Evolutionary conservation across 495 filamentous ascomycete species (phyloP).

Genomic region (Neurospora sp.): DNA sequence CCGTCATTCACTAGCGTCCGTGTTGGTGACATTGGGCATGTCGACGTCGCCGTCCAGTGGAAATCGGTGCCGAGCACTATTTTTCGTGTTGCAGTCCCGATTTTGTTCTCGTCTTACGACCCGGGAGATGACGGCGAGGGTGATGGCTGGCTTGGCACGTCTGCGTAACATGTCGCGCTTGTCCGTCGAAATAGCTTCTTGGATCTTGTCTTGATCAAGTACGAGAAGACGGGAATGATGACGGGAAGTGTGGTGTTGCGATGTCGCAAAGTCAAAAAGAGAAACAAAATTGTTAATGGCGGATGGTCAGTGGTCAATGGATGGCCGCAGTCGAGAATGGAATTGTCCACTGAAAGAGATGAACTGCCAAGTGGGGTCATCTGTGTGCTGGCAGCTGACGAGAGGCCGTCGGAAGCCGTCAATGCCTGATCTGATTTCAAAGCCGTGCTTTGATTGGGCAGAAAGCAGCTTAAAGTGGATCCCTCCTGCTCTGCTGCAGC

Average conservation of each 20-base stretch:
- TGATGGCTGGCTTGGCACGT: background rate
- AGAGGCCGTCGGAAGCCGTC: background rate
- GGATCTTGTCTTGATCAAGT: background rate
- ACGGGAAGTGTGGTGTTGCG: background rate
- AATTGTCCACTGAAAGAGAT: background rate
- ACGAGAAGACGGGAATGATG: background rate
- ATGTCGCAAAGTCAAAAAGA: background rate
- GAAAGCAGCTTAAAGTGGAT: background rate
- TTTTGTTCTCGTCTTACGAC: background rate
- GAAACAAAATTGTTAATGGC: background rate
- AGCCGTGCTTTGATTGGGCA: background rate
- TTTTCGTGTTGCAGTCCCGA: background rate
- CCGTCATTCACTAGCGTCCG: background rate
- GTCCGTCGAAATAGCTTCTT: background rate
- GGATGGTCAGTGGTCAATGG: background rate
- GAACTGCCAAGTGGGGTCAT: background rate
- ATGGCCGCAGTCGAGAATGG: background rate
- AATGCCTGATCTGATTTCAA: background rate
- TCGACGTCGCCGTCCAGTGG: background rate
- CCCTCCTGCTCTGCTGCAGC: background rate
- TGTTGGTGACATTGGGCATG: background rate
- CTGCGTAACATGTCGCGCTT: background rate
- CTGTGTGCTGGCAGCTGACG: background rate
- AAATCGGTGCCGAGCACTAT: background rate
- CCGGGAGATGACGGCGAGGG: background rate